phyloP scores from a whole-genome alignment of 108 stramenopile species.

The Cyclotella baltica region DNA sequence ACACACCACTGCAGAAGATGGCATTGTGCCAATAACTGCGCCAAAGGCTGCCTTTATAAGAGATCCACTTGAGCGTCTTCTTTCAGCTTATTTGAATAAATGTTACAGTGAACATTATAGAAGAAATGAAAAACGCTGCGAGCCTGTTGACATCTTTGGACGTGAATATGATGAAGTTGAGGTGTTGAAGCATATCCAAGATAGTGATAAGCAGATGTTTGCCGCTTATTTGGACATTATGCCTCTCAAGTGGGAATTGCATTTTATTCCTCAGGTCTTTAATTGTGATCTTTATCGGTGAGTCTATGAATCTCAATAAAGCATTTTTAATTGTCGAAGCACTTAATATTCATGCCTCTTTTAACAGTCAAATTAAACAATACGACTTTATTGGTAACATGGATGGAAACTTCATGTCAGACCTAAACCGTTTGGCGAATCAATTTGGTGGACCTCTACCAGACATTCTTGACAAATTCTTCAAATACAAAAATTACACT shows the following conservation, averaged over 20 bases:
- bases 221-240: slow-evolving; percentile 56
- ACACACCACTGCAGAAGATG: not conserved
- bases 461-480: slow-evolving; percentile 26
- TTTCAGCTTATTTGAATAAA: slow-evolving; percentile 64
- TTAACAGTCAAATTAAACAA: slow-evolving; percentile 14
- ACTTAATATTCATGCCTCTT: not conserved
- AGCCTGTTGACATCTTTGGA: slow-evolving; percentile 18
- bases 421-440: slow-evolving; percentile 30
- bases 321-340: not conserved
- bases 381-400: slow-evolving; percentile 65
- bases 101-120: slow-evolving; percentile 14
- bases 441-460: slow-evolving; percentile 14
- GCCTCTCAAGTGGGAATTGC: slow-evolving; percentile 65
- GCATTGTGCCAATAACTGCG: slow-evolving; percentile 5
- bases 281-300: slow-evolving; percentile 45
- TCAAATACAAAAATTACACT: slow-evolving; percentile 16
- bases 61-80: slow-evolving; percentile 65
- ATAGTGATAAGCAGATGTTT: slow-evolving; percentile 40
- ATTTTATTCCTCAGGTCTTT: slow-evolving; percentile 57
- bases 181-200: not conserved
- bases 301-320: slow-evolving; percentile 10
- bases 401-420: slow-evolving; percentile 41
- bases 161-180: not conserved
- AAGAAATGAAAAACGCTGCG: slow-evolving; percentile 22
- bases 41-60: slow-evolving; percentile 50